Conservation (phyloP, 2,329 filamentous ascomycete species). For the Exophiala viscosa region DNA sequence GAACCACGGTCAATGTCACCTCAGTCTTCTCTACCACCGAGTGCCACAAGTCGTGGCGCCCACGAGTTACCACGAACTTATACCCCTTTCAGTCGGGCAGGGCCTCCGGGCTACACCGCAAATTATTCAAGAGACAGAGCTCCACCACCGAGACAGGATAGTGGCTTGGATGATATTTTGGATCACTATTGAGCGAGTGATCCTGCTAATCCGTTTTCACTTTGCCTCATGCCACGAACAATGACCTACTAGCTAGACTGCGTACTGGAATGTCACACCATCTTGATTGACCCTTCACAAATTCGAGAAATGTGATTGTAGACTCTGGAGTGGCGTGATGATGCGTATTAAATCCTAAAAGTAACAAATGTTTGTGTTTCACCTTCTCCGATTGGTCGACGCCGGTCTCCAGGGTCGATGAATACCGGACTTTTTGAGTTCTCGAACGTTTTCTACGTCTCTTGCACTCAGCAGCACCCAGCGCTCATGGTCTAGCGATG, state of each 20-base stretch:
- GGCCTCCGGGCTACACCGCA: conserved; percentile 2
- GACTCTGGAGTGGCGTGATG: conserved; percentile 1
- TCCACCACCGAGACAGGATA: conserved; percentile 17
- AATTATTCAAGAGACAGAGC: conserved; percentile 7
- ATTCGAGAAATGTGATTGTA: neutral
- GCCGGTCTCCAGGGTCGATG: no score
- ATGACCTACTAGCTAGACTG: conserved; percentile 19
- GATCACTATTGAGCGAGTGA: conserved; percentile 24
- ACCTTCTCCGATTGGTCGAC: conserved; percentile 4
- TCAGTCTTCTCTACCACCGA: conserved; percentile 16
- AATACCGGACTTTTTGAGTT: neutral
- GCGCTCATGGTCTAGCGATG: conserved; percentile 5
- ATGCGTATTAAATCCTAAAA: neutral
- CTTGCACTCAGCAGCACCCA: neutral
- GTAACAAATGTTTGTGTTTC: neutral
- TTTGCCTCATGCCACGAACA: conserved; percentile 15
- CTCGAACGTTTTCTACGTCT: neutral
- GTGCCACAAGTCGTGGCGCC: conserved; percentile 14
- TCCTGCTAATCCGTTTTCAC: conserved; percentile 1
- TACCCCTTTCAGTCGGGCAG: conserved; percentile 12
- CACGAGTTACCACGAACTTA: conserved; percentile 15
- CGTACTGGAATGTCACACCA: conserved; percentile 17
- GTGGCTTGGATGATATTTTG: conserved; percentile 26
- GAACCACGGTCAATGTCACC: conserved; percentile 22
- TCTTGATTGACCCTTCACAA: conserved; percentile 3